Conservation (phyloP, 1,139 yeast species). For the Yamadazyma atmosphaerica region DNA sequence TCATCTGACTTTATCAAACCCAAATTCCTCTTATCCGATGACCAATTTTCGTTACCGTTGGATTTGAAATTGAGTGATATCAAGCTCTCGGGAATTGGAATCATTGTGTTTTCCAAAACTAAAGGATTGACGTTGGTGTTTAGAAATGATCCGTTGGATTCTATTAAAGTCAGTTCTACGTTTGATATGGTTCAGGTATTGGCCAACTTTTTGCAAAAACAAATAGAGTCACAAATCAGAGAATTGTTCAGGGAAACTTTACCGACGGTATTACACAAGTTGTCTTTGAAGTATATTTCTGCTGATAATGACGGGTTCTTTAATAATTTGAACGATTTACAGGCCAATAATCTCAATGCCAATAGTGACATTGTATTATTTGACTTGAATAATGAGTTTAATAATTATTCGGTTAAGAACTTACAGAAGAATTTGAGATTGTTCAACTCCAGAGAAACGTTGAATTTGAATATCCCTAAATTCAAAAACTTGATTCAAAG, state of each 20-base stretch:
- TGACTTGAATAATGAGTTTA: constrained; percentile 19
- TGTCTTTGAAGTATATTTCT: constrained; percentile 69
- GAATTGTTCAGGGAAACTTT: constrained; percentile 80
- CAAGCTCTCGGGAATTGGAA: constrained; percentile 75
- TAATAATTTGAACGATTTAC: constrained; percentile 18
- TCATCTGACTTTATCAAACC: constrained; percentile 57
- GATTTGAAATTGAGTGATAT: constrained; percentile 75
- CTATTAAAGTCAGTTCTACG: constrained; percentile 78
- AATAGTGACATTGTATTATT: constrained; percentile 17
- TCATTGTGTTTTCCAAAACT: constrained; percentile 76
- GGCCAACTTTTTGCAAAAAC: constrained; percentile 76
- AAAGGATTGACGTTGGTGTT: constrained; percentile 86
- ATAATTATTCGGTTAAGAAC: constrained; percentile 60
- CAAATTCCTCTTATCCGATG: constrained; percentile 62
- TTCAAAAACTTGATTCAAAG: constrained; percentile 59
- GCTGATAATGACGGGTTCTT: constrained; percentile 9
- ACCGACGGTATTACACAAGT: constrained; percentile 76
- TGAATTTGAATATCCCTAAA: constrained; percentile 63
- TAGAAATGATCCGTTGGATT: constrained; percentile 84
- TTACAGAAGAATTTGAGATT: constrained; percentile 71
- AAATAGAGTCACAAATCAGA: constrained; percentile 78
- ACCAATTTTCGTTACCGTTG: constrained; percentile 75
- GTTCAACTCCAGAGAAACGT: constrained; percentile 75
- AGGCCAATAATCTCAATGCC: not conserved
- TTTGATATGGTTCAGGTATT: constrained; percentile 84